Evolutionary conservation across 2,329 filamentous ascomycete species (phyloP).

Genomic region (Bretziella fagacearum): DNA sequence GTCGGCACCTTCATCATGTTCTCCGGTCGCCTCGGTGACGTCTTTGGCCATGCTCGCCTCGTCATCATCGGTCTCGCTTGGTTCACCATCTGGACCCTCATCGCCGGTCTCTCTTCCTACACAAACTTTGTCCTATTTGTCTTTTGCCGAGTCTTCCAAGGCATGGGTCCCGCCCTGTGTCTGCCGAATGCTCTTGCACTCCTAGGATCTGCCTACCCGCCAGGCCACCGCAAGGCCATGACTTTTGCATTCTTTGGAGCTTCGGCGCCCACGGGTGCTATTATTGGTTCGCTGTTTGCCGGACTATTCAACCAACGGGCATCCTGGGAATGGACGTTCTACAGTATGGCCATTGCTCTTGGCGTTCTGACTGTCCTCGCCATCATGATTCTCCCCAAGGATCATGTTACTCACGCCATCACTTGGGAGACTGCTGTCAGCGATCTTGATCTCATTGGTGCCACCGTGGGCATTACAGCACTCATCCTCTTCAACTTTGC

Average conservation of each 20-base stretch:
- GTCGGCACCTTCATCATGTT: slow-evolving; percentile 41
- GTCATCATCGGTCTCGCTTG: slow-evolving; percentile 37
- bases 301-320: slow-evolving; percentile 24
- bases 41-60: slow-evolving; percentile 39
- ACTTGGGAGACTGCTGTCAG: neutral
- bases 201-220: slow-evolving; percentile 38
- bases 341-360: slow-evolving; percentile 23
- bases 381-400: slow-evolving; percentile 22
- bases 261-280: slow-evolving; percentile 29
- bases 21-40: slow-evolving; percentile 38
- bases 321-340: slow-evolving; percentile 35
- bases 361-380: slow-evolving; percentile 21
- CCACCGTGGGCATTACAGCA: slow-evolving; percentile 31
- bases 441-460: slow-evolving; percentile 25
- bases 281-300: slow-evolving; percentile 27
- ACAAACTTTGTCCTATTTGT: slow-evolving; percentile 28
- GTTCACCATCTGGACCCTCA: slow-evolving; percentile 36
- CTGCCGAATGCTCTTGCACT: slow-evolving; percentile 49
- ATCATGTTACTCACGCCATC: neutral
- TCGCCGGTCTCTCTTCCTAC: slow-evolving; percentile 27
- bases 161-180: slow-evolving; percentile 43
- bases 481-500: slow-evolving; percentile 49
- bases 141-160: slow-evolving; percentile 35
- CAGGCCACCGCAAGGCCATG: slow-evolving; percentile 41
- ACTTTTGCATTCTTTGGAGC: slow-evolving; percentile 36